Evolutionary conservation across 805 yeast species (phyloP).

Genomic region (Metschnikowia reukaufii): DNA sequence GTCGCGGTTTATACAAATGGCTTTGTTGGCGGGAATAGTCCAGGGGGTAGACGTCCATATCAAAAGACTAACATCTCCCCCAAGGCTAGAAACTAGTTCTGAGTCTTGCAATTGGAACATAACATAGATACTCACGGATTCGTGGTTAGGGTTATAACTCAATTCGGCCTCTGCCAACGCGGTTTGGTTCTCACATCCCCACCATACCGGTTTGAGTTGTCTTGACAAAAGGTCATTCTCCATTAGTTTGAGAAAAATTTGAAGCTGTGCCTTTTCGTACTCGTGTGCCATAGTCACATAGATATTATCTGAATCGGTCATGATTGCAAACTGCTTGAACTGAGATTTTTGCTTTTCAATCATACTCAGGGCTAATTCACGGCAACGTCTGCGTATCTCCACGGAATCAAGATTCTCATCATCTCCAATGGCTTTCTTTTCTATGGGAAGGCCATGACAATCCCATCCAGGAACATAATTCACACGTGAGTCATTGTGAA

Average conservation of each 20-base stretch:
- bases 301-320: conserved; percentile 77
- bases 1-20: conserved; percentile 67
- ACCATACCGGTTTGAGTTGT: conserved; percentile 92
- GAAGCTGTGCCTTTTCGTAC: conserved; percentile 75
- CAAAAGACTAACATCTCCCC: conserved; percentile 30
- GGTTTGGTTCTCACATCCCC: conserved; percentile 93
- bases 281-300: conserved; percentile 71
- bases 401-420: conserved; percentile 32
- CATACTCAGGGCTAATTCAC: conserved; percentile 66
- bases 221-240: conserved; percentile 69
- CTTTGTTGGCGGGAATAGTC: conserved; percentile 89
- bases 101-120: conserved; percentile 52
- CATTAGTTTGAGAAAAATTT: conserved; percentile 65
- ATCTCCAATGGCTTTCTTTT: conserved; percentile 68
- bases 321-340: conserved; percentile 70
- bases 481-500: conserved; percentile 57
- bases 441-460: conserved; percentile 97
- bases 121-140: conserved; percentile 65
- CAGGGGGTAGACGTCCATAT: conserved; percentile 99
- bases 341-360: conserved; percentile 60
- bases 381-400: conserved; percentile 67
- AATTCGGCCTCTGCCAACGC: conserved; percentile 97
- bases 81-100: conserved; percentile 21
- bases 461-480: conserved; percentile 95
- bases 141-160: conserved; percentile 75